Conservation (phyloP, 495 filamentous ascomycete genomes). For the Schizothecium vesticola region DNA sequence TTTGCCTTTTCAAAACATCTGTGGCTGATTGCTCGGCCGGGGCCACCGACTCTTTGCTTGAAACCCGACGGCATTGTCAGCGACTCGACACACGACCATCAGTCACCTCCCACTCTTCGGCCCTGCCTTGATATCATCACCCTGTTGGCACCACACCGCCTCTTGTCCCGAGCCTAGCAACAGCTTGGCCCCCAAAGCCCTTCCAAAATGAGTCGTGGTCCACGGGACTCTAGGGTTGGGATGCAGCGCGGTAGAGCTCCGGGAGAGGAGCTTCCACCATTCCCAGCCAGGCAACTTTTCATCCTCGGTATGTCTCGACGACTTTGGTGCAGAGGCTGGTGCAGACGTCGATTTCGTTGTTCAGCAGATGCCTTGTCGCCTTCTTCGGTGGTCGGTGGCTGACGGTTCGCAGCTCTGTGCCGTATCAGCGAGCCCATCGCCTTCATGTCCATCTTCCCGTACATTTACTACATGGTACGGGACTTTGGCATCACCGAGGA, state of each 20-base stretch:
- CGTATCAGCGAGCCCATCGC: constrained; percentile 98
- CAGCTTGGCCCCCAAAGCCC: neutral
- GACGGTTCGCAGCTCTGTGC: constrained; percentile 64
- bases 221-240: constrained; percentile 6
- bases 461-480: constrained; percentile 96
- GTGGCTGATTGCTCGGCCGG: neutral
- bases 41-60: neutral
- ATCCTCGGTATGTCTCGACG: constrained; percentile 56
- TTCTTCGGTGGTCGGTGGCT: constrained; percentile 18
- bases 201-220: neutral
- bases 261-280: constrained; percentile 33
- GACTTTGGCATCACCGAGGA: constrained; percentile 81
- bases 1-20: neutral
- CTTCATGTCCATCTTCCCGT: constrained; percentile 99
- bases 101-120: neutral
- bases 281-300: constrained; percentile 58
- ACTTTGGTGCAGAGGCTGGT: neutral
- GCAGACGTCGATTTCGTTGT: neutral
- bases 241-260: neutral
- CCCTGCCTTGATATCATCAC: neutral
- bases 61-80: neutral
- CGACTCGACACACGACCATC: neutral
- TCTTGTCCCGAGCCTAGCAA: neutral
- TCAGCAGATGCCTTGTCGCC: neutral
- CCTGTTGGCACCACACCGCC: neutral